phyloP scores from a whole-genome alignment of 2,329 filamentous ascomycete genomes.

The Hypoxylon sp. region DNA sequence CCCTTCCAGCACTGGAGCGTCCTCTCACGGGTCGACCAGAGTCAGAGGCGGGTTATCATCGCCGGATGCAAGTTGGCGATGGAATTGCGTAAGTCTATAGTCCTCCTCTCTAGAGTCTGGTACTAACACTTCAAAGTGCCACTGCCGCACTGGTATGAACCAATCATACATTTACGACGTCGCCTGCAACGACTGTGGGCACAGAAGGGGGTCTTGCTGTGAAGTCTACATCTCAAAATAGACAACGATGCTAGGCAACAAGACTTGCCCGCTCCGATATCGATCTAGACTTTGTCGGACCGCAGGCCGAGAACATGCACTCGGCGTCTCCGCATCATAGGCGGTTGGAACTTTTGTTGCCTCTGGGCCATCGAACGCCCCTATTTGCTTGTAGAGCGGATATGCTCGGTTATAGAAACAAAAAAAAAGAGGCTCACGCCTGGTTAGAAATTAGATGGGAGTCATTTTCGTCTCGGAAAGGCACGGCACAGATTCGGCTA shows the following conservation, averaged over 20 bases:
- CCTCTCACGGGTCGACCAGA: background rate
- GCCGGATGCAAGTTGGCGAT: slow-evolving; percentile 32
- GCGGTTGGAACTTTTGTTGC: background rate
- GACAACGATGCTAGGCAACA: background rate
- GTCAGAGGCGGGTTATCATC: background rate
- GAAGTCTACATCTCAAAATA: slow-evolving; percentile 31
- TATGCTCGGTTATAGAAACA: slow-evolving; percentile 11
- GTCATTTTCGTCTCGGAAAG: slow-evolving; percentile 22
- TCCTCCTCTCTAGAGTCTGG: background rate
- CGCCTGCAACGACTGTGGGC: slow-evolving; percentile 31
- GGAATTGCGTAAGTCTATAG: slow-evolving; percentile 47
- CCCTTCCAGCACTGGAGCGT: background rate
- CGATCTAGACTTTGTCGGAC: background rate
- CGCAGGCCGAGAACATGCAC: slow-evolving; percentile 6
- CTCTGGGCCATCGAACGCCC: slow-evolving; percentile 17
- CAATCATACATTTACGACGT: slow-evolving; percentile 36
- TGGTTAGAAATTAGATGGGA: background rate
- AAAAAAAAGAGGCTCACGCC: slow-evolving; percentile 28
- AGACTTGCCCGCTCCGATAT: background rate
- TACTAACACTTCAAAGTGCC: slow-evolving; percentile 43
- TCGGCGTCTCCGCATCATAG: slow-evolving; percentile 12
- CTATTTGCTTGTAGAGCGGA: slow-evolving; percentile 8
- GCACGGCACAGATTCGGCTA: slow-evolving; percentile 13
- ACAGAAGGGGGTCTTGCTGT: slow-evolving; percentile 19
- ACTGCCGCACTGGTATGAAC: slow-evolving; percentile 31